Evolutionary conservation across 179 eudicot genomes (phyloP), one percentile per base, ranked within the genome.

Genomic region (Nepenthes alata): DNA sequence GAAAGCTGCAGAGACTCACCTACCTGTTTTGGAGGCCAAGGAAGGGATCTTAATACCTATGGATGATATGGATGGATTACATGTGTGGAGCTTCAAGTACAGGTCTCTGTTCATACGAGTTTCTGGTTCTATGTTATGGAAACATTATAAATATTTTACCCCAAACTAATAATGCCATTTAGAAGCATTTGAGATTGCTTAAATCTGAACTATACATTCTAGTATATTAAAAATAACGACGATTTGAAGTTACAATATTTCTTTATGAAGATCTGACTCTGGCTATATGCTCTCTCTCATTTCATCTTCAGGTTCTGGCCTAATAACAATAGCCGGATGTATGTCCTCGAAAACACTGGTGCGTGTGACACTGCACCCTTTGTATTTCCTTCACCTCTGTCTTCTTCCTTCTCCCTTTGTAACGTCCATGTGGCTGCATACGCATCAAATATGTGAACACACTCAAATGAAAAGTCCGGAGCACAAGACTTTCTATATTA

Each of bases 11-110:
- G 96, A 89, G 71, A 63, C 67, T 54, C 79, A 81, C 74, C 94
- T 91, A 36, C 98, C 98, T 2, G 45, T 51, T 16, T 82, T 91
- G 11, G 75, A 66, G 50, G 58, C 77, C 37, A 91, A 86, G 74
- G 95, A 84, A 77, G 91, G 96, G 16, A 73, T 86, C 44, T 61
- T 73, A 41, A 76, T 89, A 7, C 70, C 61, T 69, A 81, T 91
- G 96, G 71, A 76, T 49, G 98, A 91, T 66, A 78, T 91, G 82
- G 91, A 89, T 57, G 95, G 95, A 11, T 39, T 74, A 53, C 85
- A 86, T 55, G 71, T 77, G 37, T 91, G 98, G 98, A 77, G 73
- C 74, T 86, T 91, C 81, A 91, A 81, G 83, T 91, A 78, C 80
- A 91, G 97, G 97, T 86, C 44, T 49, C 62, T 47, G 11, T 35